Conservation (phyloP, 2,329 filamentous ascomycete genomes). For the Claviceps sp. region DNA sequence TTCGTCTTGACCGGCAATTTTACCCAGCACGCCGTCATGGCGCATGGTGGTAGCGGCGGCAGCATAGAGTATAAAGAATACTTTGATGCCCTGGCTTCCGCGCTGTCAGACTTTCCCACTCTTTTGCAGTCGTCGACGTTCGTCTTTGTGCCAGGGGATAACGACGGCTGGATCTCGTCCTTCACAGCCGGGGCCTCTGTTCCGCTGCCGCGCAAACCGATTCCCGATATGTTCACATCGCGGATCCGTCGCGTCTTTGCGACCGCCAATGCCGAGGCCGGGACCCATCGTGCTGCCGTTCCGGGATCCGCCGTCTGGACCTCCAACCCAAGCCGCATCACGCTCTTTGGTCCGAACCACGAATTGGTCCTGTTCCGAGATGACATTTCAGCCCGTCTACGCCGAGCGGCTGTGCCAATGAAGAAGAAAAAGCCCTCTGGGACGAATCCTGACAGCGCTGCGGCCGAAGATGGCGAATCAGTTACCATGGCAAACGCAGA, state of each 20-base stretch:
- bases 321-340: slow-evolving; percentile 70
- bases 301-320: slow-evolving; percentile 64
- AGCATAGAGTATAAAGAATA: slow-evolving; percentile 96
- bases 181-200: slow-evolving; percentile 65
- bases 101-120: slow-evolving; percentile 70
- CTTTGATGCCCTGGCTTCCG: slow-evolving; percentile 75
- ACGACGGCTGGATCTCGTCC: slow-evolving; percentile 90
- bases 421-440: slow-evolving; percentile 32
- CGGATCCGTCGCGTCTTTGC: slow-evolving; percentile 71
- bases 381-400: slow-evolving; percentile 66
- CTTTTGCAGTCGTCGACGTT: slow-evolving; percentile 73
- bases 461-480: slow-evolving; percentile 18
- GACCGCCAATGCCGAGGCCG: slow-evolving; percentile 58
- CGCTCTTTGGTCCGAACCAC: slow-evolving; percentile 74
- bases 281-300: slow-evolving; percentile 30
- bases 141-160: slow-evolving; percentile 88
- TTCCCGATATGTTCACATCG: slow-evolving; percentile 85
- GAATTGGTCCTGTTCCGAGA: slow-evolving; percentile 83
- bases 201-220: slow-evolving; percentile 52
- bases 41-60: slow-evolving; percentile 56
- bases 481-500: slow-evolving; percentile 6
- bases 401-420: slow-evolving; percentile 63
- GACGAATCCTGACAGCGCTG: slow-evolving; percentile 6
- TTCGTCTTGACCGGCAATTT: slow-evolving; percentile 87
- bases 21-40: slow-evolving; percentile 49